These are phyloP conservation scores for Pelargonium myrrhifolium DNA, from an alignment of 441 rosid genomes.

Conservation along the genomic window DNA sequence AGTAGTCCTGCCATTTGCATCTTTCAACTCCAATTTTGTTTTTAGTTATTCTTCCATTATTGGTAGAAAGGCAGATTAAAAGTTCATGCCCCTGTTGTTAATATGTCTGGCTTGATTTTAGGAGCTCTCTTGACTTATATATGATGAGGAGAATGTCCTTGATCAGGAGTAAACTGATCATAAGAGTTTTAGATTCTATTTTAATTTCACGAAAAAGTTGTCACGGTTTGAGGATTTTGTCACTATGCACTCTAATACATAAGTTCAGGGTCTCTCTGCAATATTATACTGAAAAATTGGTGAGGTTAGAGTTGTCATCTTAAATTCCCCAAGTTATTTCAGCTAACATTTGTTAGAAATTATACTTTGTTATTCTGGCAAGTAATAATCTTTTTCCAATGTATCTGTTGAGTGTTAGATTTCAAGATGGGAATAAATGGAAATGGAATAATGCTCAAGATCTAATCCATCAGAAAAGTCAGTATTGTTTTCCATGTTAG, in stretches of 20 bases:
- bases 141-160: not conserved
- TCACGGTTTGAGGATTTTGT: too few relatives aligned
- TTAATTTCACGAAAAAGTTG: too few relatives aligned
- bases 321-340: not conserved
- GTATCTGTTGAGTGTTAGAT: not conserved
- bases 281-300: not conserved
- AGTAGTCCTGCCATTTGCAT: not conserved
- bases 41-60: not conserved
- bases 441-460: too few relatives aligned
- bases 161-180: not conserved
- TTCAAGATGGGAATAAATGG: not conserved
- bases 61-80: not conserved
- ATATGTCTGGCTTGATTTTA: not conserved
- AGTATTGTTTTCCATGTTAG: not conserved
- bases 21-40: not conserved
- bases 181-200: too few relatives aligned
- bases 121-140: not conserved
- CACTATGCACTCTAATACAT: too few relatives aligned
- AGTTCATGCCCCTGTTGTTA: not conserved
- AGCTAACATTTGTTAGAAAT: not conserved
- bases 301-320: not conserved
- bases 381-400: not conserved
- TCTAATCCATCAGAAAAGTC: too few relatives aligned
- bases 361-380: not conserved
- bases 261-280: too few relatives aligned